Percentiles rank a stretch among this genome's conserved stretches.
phyloP scores from a whole-genome alignment of 805 yeast genomes.

The Candida boidinii region DNA sequence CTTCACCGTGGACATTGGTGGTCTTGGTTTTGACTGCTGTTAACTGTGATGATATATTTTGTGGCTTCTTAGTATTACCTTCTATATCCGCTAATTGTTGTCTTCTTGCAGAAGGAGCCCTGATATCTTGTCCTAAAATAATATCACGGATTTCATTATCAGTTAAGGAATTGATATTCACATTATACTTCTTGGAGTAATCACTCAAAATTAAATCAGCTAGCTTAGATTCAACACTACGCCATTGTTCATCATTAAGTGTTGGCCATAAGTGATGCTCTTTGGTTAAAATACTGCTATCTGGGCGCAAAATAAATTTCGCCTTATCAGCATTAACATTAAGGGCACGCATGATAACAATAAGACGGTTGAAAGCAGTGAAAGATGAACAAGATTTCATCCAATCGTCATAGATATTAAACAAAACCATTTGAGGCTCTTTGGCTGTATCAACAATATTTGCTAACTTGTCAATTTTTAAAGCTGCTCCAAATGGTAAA shows the following conservation, averaged over 20 bases:
- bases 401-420: conserved; percentile 95
- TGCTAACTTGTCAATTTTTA: conserved; percentile 71
- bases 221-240: conserved; percentile 75
- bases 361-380: conserved; percentile 88
- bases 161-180: conserved; percentile 79
- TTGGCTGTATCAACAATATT: conserved; percentile 78
- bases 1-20: conserved; percentile 91
- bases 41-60: conserved; percentile 38
- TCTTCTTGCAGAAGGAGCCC: conserved; percentile 80
- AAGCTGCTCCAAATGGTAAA: conserved; percentile 81
- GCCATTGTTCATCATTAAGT: conserved; percentile 84
- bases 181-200: conserved; percentile 77
- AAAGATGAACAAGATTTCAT: conserved; percentile 69
- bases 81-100: conserved; percentile 79
- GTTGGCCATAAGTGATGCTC: conserved; percentile 93
- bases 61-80: conserved; percentile 30
- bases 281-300: conserved; percentile 56
- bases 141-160: conserved; percentile 91
- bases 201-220: conserved; percentile 83
- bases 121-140: conserved; percentile 88
- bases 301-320: conserved; percentile 67
- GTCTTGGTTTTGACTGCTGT: conserved; percentile 78
- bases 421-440: conserved; percentile 87
- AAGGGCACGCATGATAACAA: conserved; percentile 74
- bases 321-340: conserved; percentile 72